Base-by-base conservation (phyloP, 129 eudicot genomes). In the Sambucus nigra region DNA sequence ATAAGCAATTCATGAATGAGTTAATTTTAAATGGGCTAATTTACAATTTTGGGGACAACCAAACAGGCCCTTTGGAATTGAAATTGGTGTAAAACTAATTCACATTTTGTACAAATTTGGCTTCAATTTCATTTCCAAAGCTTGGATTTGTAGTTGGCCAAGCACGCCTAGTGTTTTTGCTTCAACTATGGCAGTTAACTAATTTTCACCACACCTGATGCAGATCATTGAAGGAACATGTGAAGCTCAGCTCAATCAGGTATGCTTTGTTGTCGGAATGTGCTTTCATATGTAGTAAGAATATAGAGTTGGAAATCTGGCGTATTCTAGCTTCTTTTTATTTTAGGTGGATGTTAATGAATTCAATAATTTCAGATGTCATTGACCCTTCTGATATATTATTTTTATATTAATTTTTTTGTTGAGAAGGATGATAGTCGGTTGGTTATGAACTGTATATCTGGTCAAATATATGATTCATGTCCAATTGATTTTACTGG, bases 381-480 rank as follows among this genome's bases (percentile, higher is more conserved):
- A 31, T 40, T 13, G 46, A 14, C 2, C 13, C 4, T 0, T 42
- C 28, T 25, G 18, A 49, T 24, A 4, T 23, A 19, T 40, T 61
- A 25, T 52, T 52, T 51, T 65, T 31, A 25, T 25, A 19, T 17
- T 22, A 7, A 55, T 68, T 55, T 35, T 47, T 26, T 29, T 66
- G 58, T 40, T 23, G 9, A 73, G 76, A 45, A 88, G 97, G 97
- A 79, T 74, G 94, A 88, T 64, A 80, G 76, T 71, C 79, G 76
- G 29, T 76, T 88, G 74, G 66, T 88, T 46, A 77, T 74, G 61
- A 76, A 75, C 39, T 88, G 97, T 72, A 84, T 84, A 63, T 72
- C 94, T 54, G 97, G 97, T 59, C 94, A 83, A 63, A 78, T 88
- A 24, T 83, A 80, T 52, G 95, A 88, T 71, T 84, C 97, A 57